phyloP scores from a whole-genome alignment of 768 basidiomycete species.

The Leccinum uliginosum region DNA sequence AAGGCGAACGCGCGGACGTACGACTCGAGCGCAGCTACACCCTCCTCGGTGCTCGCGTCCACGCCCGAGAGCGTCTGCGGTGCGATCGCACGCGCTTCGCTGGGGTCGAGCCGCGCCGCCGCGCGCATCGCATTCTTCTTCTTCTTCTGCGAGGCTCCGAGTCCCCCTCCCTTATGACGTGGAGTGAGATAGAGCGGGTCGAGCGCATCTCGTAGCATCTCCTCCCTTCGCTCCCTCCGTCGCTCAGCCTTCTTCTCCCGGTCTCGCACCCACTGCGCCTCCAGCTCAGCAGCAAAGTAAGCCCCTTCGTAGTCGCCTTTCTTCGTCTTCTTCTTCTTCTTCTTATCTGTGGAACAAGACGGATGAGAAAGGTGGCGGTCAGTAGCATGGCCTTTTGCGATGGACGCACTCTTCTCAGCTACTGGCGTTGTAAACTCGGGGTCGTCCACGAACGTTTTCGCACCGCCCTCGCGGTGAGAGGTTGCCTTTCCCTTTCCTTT shows the following conservation, averaged over 20 bases:
- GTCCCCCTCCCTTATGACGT: not conserved
- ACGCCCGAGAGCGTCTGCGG: slow-evolving; percentile 58
- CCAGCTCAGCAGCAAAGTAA: slow-evolving; percentile 52
- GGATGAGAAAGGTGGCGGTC: not conserved
- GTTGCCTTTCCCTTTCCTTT: slow-evolving; percentile 29
- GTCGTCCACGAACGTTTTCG: slow-evolving; percentile 24
- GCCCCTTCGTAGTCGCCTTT: slow-evolving; percentile 7
- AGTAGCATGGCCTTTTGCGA: not conserved
- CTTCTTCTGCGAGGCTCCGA: slow-evolving; percentile 33
- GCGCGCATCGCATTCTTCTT: slow-evolving; percentile 54
- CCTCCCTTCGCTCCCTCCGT: slow-evolving; percentile 59
- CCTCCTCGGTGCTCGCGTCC: slow-evolving; percentile 27
- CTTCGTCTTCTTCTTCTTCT: slow-evolving; percentile 31
- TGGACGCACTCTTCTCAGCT: slow-evolving; percentile 46
- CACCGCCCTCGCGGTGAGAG: not conserved
- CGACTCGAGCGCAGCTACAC: slow-evolving; percentile 49
- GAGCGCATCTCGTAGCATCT: slow-evolving; percentile 50
- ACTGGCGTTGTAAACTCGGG: slow-evolving; percentile 17
- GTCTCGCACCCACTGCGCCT: slow-evolving; percentile 74
- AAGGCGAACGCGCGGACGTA: slow-evolving; percentile 67
- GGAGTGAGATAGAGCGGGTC: slow-evolving; percentile 52
- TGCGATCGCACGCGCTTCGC: slow-evolving; percentile 23
- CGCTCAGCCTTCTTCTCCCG: slow-evolving; percentile 76
- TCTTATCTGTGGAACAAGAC: slow-evolving; percentile 23
- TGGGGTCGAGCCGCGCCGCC: slow-evolving; percentile 47